phyloP scores from a whole-genome alignment of 768 basidiomycete genomes.

The Trametes meyenii region DNA sequence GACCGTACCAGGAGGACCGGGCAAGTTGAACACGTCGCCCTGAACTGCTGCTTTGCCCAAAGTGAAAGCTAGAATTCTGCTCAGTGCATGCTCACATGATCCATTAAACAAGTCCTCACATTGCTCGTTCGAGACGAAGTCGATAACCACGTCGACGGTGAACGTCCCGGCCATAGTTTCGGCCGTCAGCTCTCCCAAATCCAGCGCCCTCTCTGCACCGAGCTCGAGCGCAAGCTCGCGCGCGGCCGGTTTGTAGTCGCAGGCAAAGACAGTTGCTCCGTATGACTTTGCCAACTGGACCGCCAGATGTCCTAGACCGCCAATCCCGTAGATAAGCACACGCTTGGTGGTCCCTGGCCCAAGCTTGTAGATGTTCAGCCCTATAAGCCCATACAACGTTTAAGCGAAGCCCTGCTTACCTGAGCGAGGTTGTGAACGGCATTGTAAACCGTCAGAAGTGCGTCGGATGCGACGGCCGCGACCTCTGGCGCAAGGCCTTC shows the following conservation, averaged over 20 bases:
- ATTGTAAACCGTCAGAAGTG: conserved; percentile 7
- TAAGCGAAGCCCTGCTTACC: neutral
- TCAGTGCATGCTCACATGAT: neutral
- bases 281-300: conserved; percentile 21
- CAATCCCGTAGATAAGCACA: conserved; percentile 41
- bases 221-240: conserved; percentile 15
- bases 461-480: conserved; percentile 9
- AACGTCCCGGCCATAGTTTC: conserved; percentile 1
- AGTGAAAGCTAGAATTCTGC: neutral
- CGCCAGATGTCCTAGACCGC: conserved; percentile 35
- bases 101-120: conserved; percentile 1
- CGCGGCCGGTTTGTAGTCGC: conserved; percentile 16
- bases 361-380: neutral
- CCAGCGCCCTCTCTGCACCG: conserved; percentile 12
- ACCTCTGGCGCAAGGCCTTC: conserved; percentile 16
- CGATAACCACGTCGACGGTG: conserved; percentile 17
- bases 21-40: neutral
- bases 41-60: neutral
- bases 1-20: neutral
- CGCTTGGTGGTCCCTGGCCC: conserved; percentile 11
- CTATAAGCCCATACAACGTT: neutral
- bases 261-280: conserved; percentile 17
- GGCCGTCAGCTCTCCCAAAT: conserved; percentile 4
- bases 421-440: conserved; percentile 11
- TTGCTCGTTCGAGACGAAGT: conserved; percentile 13